Conservation (phyloP, 75 land plant genomes). For the Sequoia sempervirens region DNA sequence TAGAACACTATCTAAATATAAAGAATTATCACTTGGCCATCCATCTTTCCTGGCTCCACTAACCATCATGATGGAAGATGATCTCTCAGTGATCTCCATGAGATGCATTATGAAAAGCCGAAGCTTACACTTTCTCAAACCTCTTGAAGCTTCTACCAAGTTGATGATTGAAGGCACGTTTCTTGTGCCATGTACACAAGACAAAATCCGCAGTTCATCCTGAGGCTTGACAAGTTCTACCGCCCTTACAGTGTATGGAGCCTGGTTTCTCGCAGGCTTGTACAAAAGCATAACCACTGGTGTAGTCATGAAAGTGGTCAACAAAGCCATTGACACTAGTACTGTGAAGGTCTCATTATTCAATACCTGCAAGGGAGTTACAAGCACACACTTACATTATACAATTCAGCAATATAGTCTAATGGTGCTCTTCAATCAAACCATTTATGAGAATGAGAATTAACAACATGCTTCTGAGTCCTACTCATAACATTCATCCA, state of each 20-base stretch:
- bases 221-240: too few species aligned
- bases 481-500: too few species aligned
- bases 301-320: slow-evolving; percentile 88
- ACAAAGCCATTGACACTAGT: slow-evolving; percentile 58
- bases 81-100: slow-evolving; percentile 56
- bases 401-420: too few species aligned
- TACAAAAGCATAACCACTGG: slow-evolving; percentile 66
- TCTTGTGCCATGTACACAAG: slow-evolving; percentile 56
- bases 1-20: slow-evolving; percentile 13
- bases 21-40: slow-evolving; percentile 24
- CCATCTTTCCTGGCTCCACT: slow-evolving; percentile 40
- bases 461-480: too few species aligned
- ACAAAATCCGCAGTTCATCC: slow-evolving; percentile 43
- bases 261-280: slow-evolving; percentile 47
- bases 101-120: slow-evolving; percentile 50
- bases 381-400: too few species aligned
- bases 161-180: slow-evolving; percentile 67
- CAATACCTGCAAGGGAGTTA: slow-evolving; percentile 27
- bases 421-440: too few species aligned
- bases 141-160: slow-evolving; percentile 63
- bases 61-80: slow-evolving; percentile 32
- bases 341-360: slow-evolving; percentile 63
- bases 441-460: too few species aligned
- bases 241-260: slow-evolving; percentile 28
- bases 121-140: slow-evolving; percentile 27